Percentiles rank a stretch among this genome's conserved stretches.
Evolutionary conservation across 2,329 filamentous ascomycete species (phyloP).

Genomic region (Fusarium hainanense): DNA sequence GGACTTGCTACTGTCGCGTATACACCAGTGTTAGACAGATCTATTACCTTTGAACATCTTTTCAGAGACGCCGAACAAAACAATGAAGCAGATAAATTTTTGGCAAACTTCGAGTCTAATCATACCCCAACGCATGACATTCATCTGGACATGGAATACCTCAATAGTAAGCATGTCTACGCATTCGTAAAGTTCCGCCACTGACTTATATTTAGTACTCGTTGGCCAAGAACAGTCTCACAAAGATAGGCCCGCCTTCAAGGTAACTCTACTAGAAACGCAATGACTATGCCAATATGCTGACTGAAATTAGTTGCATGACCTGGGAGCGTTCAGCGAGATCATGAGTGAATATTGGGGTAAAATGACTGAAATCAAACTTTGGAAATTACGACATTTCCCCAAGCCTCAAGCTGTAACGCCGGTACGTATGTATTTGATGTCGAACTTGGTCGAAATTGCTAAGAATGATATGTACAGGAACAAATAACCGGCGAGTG

Average conservation of each 20-base stretch:
- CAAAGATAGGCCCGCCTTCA: constrained; percentile 40
- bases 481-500: constrained; percentile 44
- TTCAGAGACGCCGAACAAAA: constrained; percentile 9
- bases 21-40: constrained; percentile 18
- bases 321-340: constrained; percentile 43
- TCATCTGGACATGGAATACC: constrained; percentile 47
- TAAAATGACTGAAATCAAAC: not conserved
- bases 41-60: constrained; percentile 29
- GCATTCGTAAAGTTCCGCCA: not conserved
- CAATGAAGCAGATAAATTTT: not conserved
- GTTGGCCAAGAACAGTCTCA: constrained; percentile 27
- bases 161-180: constrained; percentile 42
- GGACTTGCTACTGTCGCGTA: constrained; percentile 47
- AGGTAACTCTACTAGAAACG: constrained; percentile 27
- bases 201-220: constrained; percentile 40
- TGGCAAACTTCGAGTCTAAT: constrained; percentile 4
- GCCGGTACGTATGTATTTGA: constrained; percentile 37
- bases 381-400: constrained; percentile 34
- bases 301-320: constrained; percentile 42
- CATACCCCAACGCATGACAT: constrained; percentile 42
- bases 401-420: constrained; percentile 39
- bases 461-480: constrained; percentile 30
- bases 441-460: not conserved
- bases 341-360: constrained; percentile 37
- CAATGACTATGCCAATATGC: not conserved